These are phyloP conservation scores for Sanghuangporus weigelae DNA, from an alignment of 1,284 basidiomycete species.

Conservation along the genomic window DNA sequence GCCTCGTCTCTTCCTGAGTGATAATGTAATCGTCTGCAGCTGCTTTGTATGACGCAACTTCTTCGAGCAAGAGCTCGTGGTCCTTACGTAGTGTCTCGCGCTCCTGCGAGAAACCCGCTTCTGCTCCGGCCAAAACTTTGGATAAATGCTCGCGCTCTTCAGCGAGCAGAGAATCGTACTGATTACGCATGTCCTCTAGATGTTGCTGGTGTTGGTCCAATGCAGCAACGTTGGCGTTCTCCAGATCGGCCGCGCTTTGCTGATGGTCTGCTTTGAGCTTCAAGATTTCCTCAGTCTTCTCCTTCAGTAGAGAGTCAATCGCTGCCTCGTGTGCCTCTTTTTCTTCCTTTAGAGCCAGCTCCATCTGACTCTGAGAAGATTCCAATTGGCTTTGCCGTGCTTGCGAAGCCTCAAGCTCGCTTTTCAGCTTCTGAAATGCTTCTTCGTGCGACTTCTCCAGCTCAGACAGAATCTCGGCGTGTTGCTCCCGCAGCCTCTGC, in stretches of 20 bases:
- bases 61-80: constrained; percentile 50
- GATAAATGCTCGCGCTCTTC: constrained; percentile 39
- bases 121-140: constrained; percentile 34
- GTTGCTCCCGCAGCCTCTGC: constrained; percentile 48
- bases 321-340: constrained; percentile 25
- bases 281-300: constrained; percentile 32
- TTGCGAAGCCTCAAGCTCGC: constrained; percentile 24
- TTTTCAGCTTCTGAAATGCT: constrained; percentile 32
- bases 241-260: constrained; percentile 37
- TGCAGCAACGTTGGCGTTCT: constrained; percentile 37
- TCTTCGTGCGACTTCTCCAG: constrained; percentile 44
- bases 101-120: constrained; percentile 27
- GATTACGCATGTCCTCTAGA: constrained; percentile 36
- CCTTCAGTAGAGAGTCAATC: constrained; percentile 19
- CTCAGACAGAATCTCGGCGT: constrained; percentile 48
- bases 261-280: constrained; percentile 43
- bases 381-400: constrained; percentile 18
- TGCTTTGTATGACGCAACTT: constrained; percentile 59
- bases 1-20: constrained; percentile 45
- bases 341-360: not conserved
- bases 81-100: constrained; percentile 40
- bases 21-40: constrained; percentile 50
- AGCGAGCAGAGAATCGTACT: constrained; percentile 33
- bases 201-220: constrained; percentile 41
- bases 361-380: constrained; percentile 10